Evolutionary conservation across 805 yeast species (phyloP).

Genomic region (Lipomyces anomalus): DNA sequence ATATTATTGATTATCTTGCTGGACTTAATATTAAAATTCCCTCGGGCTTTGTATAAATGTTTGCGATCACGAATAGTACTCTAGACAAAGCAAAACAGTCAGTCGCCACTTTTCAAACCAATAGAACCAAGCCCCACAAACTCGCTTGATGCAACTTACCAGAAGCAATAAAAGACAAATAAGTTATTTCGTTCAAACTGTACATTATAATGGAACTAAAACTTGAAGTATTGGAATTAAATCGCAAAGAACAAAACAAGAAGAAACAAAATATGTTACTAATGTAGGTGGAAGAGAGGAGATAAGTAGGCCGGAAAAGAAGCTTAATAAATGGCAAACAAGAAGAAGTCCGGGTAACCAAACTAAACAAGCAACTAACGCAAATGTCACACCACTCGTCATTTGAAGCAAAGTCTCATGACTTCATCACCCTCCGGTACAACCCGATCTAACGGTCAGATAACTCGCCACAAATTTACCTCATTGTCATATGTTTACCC

Average conservation of each 20-base stretch:
- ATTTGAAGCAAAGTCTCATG: too few relatives aligned
- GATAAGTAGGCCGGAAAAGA: not conserved
- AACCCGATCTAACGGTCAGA: not conserved
- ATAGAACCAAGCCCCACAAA: too few relatives aligned
- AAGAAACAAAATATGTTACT: not conserved
- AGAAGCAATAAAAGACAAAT: too few relatives aligned
- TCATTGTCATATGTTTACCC: slow-evolving; percentile 5
- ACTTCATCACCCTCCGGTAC: too few relatives aligned
- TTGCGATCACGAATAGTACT: too few relatives aligned
- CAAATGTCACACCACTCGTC: slow-evolving; percentile 1
- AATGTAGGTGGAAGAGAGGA: not conserved
- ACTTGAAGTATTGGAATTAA: not conserved
- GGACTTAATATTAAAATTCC: too few relatives aligned
- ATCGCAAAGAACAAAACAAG: not conserved
- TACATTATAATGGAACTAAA: not conserved
- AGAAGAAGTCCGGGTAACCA: not conserved
- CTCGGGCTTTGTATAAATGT: too few relatives aligned
- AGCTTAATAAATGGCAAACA: not conserved
- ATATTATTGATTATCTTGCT: too few relatives aligned
- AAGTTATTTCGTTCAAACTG: too few relatives aligned
- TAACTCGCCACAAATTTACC: not conserved
- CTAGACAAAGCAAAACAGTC: too few relatives aligned
- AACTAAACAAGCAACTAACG: slow-evolving; percentile 4
- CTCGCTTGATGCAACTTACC: too few relatives aligned
- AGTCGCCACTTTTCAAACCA: too few relatives aligned